Evolutionary conservation across 2,329 filamentous ascomycete genomes (phyloP).

Genomic region (Apiospora hydei): DNA sequence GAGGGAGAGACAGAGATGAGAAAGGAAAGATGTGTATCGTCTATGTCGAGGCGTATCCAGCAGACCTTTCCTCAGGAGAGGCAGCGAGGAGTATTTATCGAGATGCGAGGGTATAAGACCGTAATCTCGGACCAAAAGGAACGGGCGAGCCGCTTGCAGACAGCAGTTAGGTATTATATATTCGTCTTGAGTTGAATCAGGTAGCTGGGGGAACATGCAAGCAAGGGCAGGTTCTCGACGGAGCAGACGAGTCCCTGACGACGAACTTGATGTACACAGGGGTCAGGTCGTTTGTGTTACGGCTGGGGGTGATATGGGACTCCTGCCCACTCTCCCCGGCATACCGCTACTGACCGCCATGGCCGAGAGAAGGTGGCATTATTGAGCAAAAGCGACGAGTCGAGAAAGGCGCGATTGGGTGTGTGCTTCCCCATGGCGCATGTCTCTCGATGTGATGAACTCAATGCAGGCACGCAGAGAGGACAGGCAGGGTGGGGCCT

Average conservation of each 20-base stretch:
- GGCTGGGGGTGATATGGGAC: constrained; percentile 1
- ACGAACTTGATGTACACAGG: constrained; percentile 17
- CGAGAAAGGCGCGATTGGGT: not conserved
- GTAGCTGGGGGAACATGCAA: constrained; percentile 1
- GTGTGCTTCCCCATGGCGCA: not conserved
- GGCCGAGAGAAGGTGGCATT: not conserved
- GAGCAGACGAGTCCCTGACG: constrained; percentile 10
- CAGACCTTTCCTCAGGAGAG: constrained; percentile 8
- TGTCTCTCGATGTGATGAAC: constrained; percentile 12
- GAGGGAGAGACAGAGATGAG: not conserved
- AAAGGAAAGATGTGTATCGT: not conserved
- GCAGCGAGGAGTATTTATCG: not conserved
- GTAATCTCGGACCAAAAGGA: not conserved
- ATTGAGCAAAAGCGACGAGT: not conserved
- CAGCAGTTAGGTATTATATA: constrained; percentile 5
- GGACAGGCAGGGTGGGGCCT: constrained; percentile 12
- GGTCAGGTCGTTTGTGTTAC: not conserved
- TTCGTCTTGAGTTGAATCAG: not conserved
- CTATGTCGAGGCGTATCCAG: not conserved
- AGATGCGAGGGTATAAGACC: not conserved
- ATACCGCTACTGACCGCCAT: not conserved
- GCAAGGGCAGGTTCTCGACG: not conserved
- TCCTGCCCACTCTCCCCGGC: not conserved
- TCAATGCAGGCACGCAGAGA: not conserved
- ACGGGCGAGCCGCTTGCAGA: not conserved